Conservation (phyloP, 352 stramenopile species). For the Phytophthora cryptogea region DNA sequence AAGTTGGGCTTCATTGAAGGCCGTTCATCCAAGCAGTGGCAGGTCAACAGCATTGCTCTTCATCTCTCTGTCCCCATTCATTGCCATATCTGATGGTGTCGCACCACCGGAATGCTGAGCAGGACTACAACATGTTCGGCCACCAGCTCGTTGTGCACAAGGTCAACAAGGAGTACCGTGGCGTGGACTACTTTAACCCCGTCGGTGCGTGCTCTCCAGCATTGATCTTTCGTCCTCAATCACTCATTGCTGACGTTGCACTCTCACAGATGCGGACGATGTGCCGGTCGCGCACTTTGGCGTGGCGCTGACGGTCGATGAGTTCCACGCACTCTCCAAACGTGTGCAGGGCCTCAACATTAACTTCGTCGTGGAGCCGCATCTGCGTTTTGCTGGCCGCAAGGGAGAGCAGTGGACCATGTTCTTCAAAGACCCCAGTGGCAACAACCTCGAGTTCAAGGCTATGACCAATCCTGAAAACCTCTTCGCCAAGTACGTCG, state of each 20-base stretch:
- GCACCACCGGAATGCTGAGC: slow-evolving; percentile 34
- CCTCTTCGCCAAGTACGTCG: slow-evolving; percentile 98
- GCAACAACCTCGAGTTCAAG: slow-evolving; percentile 99
- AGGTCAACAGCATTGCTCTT: slow-evolving; percentile 44
- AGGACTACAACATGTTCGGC: slow-evolving; percentile 92
- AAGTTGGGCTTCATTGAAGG: slow-evolving; percentile 93
- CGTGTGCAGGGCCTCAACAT: slow-evolving; percentile 78
- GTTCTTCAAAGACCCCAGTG: slow-evolving; percentile 99
- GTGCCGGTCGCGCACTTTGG: slow-evolving; percentile 98
- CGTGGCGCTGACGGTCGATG: slow-evolving; percentile 90
- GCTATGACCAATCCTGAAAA: slow-evolving; percentile 97
- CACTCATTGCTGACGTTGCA: not conserved
- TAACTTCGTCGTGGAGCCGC: slow-evolving; percentile 96
- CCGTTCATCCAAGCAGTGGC: slow-evolving; percentile 92
- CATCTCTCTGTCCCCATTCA: not conserved
- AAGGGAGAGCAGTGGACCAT: slow-evolving; percentile 99
- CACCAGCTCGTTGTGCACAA: slow-evolving; percentile 91
- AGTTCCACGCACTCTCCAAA: slow-evolving; percentile 92
- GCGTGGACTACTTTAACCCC: slow-evolving; percentile 95
- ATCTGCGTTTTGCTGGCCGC: slow-evolving; percentile 91
- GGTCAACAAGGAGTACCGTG: slow-evolving; percentile 93
- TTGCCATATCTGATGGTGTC: slow-evolving; percentile 1
- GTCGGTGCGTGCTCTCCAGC: slow-evolving; percentile 63
- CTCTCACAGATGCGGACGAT: slow-evolving; percentile 91
- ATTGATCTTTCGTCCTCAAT: slow-evolving; percentile 1